These are phyloP conservation scores for Xylaria grammica DNA, from an alignment of 495 filamentous ascomycete species.

Conservation along the genomic window DNA sequence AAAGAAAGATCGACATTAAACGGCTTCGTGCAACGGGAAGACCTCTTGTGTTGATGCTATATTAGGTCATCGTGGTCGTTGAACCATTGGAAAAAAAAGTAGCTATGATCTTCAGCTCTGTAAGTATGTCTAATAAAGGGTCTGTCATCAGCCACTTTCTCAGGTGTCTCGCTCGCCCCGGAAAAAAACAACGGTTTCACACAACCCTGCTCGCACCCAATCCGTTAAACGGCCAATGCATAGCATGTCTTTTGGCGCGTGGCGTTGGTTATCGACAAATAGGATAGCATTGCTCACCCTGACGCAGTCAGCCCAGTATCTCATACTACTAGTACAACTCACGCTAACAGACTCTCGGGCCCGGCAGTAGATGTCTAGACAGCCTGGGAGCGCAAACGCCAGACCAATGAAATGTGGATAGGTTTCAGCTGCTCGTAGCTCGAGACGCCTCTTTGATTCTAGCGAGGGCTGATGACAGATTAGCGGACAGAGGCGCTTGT, in stretches of 20 bases:
- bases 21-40: neutral
- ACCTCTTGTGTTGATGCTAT: neutral
- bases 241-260: neutral
- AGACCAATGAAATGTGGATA: constrained; percentile 5
- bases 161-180: constrained; percentile 11
- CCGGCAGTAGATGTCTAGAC: constrained; percentile 19
- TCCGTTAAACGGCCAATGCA: neutral
- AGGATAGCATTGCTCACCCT: constrained; percentile 8
- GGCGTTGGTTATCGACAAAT: neutral
- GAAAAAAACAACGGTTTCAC: neutral
- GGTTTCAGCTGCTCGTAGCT: constrained; percentile 16
- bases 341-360: constrained; percentile 19
- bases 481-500: constrained; percentile 6
- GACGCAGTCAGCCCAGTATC: constrained; percentile 7
- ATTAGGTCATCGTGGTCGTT: neutral
- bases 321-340: neutral
- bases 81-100: neutral
- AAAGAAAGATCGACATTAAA: constrained; percentile 2
- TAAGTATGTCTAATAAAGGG: neutral
- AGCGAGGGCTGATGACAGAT: neutral
- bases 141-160: neutral
- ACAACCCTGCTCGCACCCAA: constrained; percentile 2
- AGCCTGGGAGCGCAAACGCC: neutral
- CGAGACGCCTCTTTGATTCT: constrained; percentile 9
- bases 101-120: constrained; percentile 22